Base-by-base conservation (phyloP, 495 filamentous ascomycete genomes). In the Aspergillus asperescens region DNA sequence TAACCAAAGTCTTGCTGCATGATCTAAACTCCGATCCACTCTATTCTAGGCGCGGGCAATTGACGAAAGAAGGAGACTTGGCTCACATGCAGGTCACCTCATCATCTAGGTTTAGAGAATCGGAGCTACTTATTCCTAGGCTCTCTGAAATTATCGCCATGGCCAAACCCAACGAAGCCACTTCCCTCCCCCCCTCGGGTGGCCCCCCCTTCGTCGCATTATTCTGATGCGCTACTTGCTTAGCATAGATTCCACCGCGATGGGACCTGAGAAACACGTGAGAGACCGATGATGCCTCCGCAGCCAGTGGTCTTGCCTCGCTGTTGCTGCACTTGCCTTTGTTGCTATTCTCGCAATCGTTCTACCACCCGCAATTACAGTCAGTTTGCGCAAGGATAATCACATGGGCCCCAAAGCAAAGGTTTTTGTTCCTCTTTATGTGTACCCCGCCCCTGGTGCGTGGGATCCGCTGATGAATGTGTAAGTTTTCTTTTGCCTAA, bases 381-480 rank as follows among this genome's bases (percentile, higher is more conserved):
- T 65, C 13, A 60, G 63, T 13, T 55, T 65, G 15, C 63, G 47
- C 56, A 68, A 67, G 49, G 57, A 70, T 45, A 64, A 70, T 45
- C 65, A 47, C 54, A 72, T 74, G 71, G 67, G 69, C 28, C 70
- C 69, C 1, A 74, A 70, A 61, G 67, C 70, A 22, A 69, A 63
- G 44, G 65, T 80, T 31, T 66, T 81, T 44, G 66, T 81, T 19
- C 78, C 78, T 45, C 73, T 81, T 32, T 81, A 81, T 65, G 70
- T 80, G 40, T 81, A 81, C 60, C 78, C 78, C 39, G 56, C 62
- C 16, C 63, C 71, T n/a, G 64, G 62, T 20, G 69, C 77, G 23
- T 81, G 78, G 78, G 55, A 66, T 54, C 75, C 77, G 34, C 59
- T 81, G 51, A 63, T 73, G 60, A 56, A 70, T 51, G 70, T 67